These are phyloP conservation scores for Tuber magnatum DNA, from an alignment of 495 filamentous ascomycete genomes.

Conservation along the genomic window DNA sequence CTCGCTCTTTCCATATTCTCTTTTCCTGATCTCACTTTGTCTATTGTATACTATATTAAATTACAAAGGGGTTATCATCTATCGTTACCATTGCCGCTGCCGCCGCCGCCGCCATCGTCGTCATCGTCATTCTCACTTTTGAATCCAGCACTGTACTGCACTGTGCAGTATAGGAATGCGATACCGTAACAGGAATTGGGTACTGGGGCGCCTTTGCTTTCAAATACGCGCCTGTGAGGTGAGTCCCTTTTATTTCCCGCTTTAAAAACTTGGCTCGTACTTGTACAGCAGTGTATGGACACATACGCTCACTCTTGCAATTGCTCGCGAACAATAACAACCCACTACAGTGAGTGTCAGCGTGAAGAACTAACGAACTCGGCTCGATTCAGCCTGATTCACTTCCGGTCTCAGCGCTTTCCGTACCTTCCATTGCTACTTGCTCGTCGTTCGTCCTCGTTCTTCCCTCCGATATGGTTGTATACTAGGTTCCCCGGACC, in stretches of 20 bases:
- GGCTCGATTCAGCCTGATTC: not conserved
- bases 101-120: too few species aligned
- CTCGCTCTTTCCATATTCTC: not conserved
- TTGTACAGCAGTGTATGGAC: not conserved
- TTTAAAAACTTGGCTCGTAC: not conserved
- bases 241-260: not conserved
- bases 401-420: not conserved
- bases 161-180: not conserved
- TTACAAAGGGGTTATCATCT: not conserved
- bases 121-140: not conserved
- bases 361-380: not conserved
- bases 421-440: not conserved
- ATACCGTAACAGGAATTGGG: not conserved
- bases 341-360: not conserved
- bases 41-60: constrained; percentile 4
- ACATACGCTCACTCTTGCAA: not conserved
- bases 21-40: not conserved
- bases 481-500: not conserved
- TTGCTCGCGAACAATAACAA: not conserved
- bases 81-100: not conserved
- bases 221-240: not conserved
- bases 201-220: not conserved
- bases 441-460: not conserved
- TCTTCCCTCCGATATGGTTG: not conserved
- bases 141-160: too few species aligned